Conservation (phyloP, 179 eudicot genomes). For the Amaranthus tricolor region DNA sequence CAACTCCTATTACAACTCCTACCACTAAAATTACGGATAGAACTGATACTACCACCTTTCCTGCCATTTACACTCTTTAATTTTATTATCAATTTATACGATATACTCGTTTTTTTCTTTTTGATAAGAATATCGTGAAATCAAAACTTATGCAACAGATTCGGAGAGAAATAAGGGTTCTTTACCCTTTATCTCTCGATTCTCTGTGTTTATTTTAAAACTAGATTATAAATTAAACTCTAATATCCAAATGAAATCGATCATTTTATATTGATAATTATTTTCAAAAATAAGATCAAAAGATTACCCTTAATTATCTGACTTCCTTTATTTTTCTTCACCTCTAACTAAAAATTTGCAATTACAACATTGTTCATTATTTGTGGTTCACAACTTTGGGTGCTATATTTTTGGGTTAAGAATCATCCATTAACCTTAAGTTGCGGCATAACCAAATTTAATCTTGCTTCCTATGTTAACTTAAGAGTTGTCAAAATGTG, state of each 20-base stretch:
- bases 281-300: not conserved
- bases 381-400: not conserved
- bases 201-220: conserved; percentile 10
- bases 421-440: not conserved
- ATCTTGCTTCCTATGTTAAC: no score
- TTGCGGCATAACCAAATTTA: not conserved
- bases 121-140: no score
- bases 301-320: not conserved
- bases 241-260: not conserved
- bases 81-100: not conserved
- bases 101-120: not conserved
- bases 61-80: conserved; percentile 18
- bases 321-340: not conserved
- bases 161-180: conserved; percentile 16
- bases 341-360: not conserved
- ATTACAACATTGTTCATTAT: not conserved
- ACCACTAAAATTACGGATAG: conserved; percentile 38
- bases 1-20: conserved; percentile 41
- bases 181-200: not conserved
- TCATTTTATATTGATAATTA: not conserved
- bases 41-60: conserved; percentile 30
- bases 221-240: not conserved
- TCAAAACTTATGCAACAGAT: conserved; percentile 9
- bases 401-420: not conserved
- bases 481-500: no score